Conservation (phyloP, 257 asterid species). For the Solanum commersonii region DNA sequence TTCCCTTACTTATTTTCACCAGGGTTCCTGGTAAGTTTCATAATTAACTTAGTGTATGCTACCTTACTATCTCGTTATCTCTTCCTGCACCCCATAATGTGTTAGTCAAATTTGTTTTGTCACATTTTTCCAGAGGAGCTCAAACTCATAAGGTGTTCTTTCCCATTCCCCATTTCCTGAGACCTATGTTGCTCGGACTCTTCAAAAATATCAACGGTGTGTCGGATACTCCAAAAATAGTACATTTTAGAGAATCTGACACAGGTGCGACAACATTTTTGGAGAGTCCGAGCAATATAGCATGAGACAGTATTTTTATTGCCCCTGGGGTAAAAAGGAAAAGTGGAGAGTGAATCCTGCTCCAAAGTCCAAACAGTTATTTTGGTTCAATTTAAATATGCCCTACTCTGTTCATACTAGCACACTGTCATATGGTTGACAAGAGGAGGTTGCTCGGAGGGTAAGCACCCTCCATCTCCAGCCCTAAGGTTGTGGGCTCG, state of each 20-base stretch:
- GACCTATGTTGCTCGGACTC: neutral
- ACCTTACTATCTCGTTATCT: neutral
- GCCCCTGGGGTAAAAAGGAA: neutral
- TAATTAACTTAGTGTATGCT: neutral
- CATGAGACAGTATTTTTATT: neutral
- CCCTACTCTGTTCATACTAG: neutral
- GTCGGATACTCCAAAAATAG: neutral
- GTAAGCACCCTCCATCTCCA: neutral
- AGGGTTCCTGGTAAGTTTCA: constrained; percentile 70
- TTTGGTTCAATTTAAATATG: neutral
- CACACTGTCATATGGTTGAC: neutral
- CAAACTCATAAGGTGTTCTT: neutral
- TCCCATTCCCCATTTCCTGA: neutral
- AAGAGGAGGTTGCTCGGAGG: neutral
- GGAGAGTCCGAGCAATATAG: neutral
- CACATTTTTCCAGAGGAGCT: neutral
- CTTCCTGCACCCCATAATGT: neutral
- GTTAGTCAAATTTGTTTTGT: neutral
- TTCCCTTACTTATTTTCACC: constrained; percentile 64
- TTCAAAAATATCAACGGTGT: neutral
- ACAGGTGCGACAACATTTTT: neutral
- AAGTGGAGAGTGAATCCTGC: neutral
- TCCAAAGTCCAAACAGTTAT: neutral
- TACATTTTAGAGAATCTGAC: neutral
- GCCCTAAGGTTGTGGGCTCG: neutral